Conservation (phyloP, 495 filamentous ascomycete genomes). For the Hypomontagnella monticulosa region DNA sequence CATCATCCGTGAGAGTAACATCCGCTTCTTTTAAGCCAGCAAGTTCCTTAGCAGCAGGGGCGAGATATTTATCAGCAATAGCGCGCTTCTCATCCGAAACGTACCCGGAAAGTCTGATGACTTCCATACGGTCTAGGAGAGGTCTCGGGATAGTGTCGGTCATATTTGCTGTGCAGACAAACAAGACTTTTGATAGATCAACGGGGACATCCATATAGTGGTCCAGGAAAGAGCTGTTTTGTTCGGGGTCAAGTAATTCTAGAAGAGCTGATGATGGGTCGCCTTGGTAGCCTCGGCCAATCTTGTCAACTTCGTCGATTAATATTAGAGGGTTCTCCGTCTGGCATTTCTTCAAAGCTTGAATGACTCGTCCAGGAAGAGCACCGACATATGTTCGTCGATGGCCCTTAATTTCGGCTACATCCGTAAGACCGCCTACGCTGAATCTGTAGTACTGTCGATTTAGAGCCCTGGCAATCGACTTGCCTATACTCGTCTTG, state of each 20-base stretch:
- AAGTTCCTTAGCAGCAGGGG: slow-evolving; percentile 88
- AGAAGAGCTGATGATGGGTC: slow-evolving; percentile 95
- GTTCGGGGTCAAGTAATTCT: slow-evolving; percentile 95
- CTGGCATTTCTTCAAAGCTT: slow-evolving; percentile 98
- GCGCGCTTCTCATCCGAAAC: slow-evolving; percentile 99
- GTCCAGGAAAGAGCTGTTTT: slow-evolving; percentile 96
- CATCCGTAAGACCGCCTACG: slow-evolving; percentile 95
- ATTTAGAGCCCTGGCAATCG: slow-evolving; percentile 92
- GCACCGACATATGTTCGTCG: slow-evolving; percentile 96
- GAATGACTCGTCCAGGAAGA: slow-evolving; percentile 94
- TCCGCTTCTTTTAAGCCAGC: slow-evolving; percentile 91
- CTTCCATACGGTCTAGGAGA: slow-evolving; percentile 96
- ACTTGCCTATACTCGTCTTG: slow-evolving; percentile 99
- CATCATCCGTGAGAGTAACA: slow-evolving; percentile 81
- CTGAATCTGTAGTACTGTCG: slow-evolving; percentile 98
- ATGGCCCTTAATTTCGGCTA: slow-evolving; percentile 99
- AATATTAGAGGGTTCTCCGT: slow-evolving; percentile 97
- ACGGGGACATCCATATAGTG: slow-evolving; percentile 99
- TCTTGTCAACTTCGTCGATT: slow-evolving; percentile 98
- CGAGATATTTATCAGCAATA: slow-evolving; percentile 92
- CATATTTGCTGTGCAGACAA: slow-evolving; percentile 99
- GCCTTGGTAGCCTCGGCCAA: slow-evolving; percentile 93
- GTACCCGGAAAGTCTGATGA: slow-evolving; percentile 96
- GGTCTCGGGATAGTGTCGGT: slow-evolving; percentile 98
- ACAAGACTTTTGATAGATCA: slow-evolving; percentile 96